phyloP scores from a whole-genome alignment of 2,329 filamentous ascomycete genomes.

The Ceratocystis cubensis region DNA sequence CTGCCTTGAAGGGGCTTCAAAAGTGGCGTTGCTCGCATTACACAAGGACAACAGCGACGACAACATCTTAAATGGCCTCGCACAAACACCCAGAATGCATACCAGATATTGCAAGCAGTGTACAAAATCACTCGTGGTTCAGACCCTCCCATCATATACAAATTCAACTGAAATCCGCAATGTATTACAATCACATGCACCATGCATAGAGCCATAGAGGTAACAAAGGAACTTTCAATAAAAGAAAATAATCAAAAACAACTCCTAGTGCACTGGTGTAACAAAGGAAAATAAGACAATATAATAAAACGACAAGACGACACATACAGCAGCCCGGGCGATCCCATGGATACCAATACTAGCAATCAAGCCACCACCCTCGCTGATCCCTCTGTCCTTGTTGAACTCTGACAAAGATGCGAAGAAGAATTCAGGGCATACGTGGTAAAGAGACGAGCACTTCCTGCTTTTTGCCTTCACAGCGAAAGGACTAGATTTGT shows the following conservation, averaged over 20 bases:
- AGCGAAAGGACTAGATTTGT: neutral
- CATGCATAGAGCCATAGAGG: neutral
- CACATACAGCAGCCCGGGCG: neutral
- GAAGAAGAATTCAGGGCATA: neutral
- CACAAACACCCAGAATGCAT: no score
- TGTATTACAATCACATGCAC: neutral
- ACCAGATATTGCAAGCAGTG: neutral
- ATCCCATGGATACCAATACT: neutral
- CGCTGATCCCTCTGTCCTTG: neutral
- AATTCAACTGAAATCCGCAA: neutral
- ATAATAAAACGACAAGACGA: neutral
- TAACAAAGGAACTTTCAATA: neutral
- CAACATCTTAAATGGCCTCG: no score
- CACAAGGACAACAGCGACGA: neutral
- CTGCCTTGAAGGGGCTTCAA: neutral
- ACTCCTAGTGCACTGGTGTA: neutral
- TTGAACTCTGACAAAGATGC: neutral
- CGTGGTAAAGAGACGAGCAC: neutral
- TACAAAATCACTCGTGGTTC: no score
- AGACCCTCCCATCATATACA: neutral
- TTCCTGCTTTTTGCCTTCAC: neutral
- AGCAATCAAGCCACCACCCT: neutral
- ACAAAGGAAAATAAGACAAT: slow-evolving; percentile 8
- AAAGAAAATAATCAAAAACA: neutral
- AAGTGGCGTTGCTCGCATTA: neutral